Percentiles rank a stretch among this genome's conserved stretches.
Evolutionary conservation across 75 land plant species (phyloP).

Genomic region (Selaginella moellendorffii): DNA sequence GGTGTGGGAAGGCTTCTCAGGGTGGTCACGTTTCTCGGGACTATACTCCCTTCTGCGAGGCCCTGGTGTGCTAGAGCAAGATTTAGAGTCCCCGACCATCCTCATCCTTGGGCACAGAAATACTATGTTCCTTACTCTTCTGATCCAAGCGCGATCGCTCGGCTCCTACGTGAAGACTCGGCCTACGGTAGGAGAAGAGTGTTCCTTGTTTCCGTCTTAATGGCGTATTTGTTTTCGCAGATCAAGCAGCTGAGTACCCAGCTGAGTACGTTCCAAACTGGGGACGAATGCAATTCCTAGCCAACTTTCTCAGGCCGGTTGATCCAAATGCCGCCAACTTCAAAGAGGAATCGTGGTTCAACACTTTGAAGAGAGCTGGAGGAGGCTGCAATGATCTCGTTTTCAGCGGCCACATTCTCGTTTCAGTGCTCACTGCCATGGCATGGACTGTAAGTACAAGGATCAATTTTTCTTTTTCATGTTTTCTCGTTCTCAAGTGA

Average conservation of each 20-base stretch:
- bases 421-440: constrained; percentile 91
- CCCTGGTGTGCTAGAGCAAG: constrained; percentile 89
- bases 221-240: constrained; percentile 17
- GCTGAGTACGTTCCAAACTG: constrained; percentile 63
- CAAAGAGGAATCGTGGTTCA: constrained; percentile 55
- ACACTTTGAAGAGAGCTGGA: constrained; percentile 61
- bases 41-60: constrained; percentile 76
- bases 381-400: constrained; percentile 94
- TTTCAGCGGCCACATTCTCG: constrained; percentile 89
- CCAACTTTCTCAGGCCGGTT: constrained; percentile 58
- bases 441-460: constrained; percentile 71
- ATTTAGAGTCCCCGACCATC: constrained; percentile 44
- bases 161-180: constrained; percentile 33
- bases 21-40: constrained; percentile 62
- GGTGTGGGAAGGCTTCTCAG: constrained; percentile 76
- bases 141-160: constrained; percentile 40
- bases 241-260: constrained; percentile 27
- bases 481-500: not conserved
- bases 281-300: constrained; percentile 81
- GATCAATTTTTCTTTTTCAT: not conserved
- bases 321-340: constrained; percentile 16
- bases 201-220: not conserved
- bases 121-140: constrained; percentile 68
- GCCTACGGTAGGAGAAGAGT: constrained; percentile 34
- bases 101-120: constrained; percentile 88